These are phyloP conservation scores for Suillus sp. DNA, from an alignment of 768 basidiomycete genomes.

Conservation along the genomic window DNA sequence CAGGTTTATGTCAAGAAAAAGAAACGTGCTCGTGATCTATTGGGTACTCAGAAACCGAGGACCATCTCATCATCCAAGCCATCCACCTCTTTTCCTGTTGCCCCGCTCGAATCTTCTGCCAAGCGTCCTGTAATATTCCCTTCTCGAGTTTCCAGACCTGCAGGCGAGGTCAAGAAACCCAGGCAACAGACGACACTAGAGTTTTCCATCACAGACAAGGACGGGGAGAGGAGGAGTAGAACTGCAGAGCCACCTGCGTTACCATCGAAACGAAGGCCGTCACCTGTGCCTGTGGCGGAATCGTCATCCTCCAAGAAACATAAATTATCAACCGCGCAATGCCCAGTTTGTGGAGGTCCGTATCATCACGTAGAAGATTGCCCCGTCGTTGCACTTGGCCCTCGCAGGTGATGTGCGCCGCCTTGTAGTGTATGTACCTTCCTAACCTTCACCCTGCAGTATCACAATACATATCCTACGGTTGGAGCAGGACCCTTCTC, in stretches of 20 bases:
- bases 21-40: not conserved
- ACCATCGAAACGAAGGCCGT: slow-evolving; percentile 41
- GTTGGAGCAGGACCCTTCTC: slow-evolving; percentile 42
- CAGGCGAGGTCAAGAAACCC: not conserved
- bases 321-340: slow-evolving; percentile 37
- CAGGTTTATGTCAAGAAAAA: slow-evolving; percentile 4
- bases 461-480: slow-evolving; percentile 46
- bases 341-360: slow-evolving; percentile 50
- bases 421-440: not conserved
- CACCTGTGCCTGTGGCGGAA: slow-evolving; percentile 31
- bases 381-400: slow-evolving; percentile 53
- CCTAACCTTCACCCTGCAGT: slow-evolving; percentile 33
- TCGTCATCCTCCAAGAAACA: slow-evolving; percentile 40
- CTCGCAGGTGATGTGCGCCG: slow-evolving; percentile 48
- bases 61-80: slow-evolving; percentile 11
- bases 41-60: not conserved
- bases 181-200: not conserved
- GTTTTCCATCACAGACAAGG: slow-evolving; percentile 5
- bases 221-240: not conserved
- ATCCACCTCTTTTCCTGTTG: not conserved
- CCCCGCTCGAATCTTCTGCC: not conserved
- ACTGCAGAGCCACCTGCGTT: slow-evolving; percentile 1
- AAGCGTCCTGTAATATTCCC: not conserved
- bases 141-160: not conserved
- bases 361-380: slow-evolving; percentile 57